A percentile compares a stretch with the other conserved stretches of the same genome.
phyloP scores from a whole-genome alignment of 345 rosid species.

The Gossypium bickii region DNA sequence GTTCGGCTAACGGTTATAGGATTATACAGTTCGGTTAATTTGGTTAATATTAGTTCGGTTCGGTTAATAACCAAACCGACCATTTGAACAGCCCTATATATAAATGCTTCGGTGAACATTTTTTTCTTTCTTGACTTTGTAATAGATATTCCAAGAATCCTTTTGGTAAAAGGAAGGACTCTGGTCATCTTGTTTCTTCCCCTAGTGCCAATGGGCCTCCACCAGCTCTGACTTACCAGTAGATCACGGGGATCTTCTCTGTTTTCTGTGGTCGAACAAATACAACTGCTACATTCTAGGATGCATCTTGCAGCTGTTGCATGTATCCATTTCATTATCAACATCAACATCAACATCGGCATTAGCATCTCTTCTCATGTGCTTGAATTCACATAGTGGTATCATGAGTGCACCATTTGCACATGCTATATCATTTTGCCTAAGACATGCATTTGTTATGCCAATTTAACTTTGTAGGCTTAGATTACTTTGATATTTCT shows the following conservation, averaged over 20 bases:
- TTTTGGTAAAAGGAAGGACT: slow-evolving; percentile 88
- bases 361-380: slow-evolving; percentile 72
- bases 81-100: background rate
- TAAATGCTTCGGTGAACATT: background rate
- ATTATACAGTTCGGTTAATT: too few relatives aligned
- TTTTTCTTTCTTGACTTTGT: slow-evolving; percentile 45
- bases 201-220: slow-evolving; percentile 78
- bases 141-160: slow-evolving; percentile 91
- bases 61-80: too few relatives aligned
- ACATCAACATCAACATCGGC: slow-evolving; percentile 62
- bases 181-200: slow-evolving; percentile 46
- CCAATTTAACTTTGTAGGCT: slow-evolving; percentile 30
- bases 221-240: slow-evolving; percentile 66
- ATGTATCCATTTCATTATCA: slow-evolving; percentile 83
- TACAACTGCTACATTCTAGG: slow-evolving; percentile 51
- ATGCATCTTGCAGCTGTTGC: slow-evolving; percentile 88
- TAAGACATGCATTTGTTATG: slow-evolving; percentile 56
- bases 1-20: too few relatives aligned
- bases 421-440: slow-evolving; percentile 32
- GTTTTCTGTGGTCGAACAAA: slow-evolving; percentile 58
- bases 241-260: slow-evolving; percentile 78
- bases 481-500: slow-evolving; percentile 23
- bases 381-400: slow-evolving; percentile 53
- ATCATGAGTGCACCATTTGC: slow-evolving; percentile 49
- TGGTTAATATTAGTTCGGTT: too few relatives aligned